Conservation (phyloP, 2,329 filamentous ascomycete species). For the Thermothelomyces thermophilus region DNA sequence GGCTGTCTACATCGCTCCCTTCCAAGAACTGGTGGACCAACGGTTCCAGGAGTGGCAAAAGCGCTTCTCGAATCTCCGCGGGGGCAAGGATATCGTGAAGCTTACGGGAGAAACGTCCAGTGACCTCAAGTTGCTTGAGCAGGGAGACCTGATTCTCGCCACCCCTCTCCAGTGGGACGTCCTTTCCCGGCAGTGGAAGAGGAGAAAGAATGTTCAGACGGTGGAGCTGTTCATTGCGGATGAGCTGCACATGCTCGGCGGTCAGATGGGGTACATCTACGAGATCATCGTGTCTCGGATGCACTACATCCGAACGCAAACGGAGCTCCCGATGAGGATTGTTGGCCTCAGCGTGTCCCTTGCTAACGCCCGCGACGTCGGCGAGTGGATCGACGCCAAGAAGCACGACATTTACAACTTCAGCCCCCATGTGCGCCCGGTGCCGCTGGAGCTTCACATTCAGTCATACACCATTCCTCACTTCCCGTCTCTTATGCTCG, state of each 20-base stretch:
- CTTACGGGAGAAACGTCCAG: slow-evolving; percentile 87
- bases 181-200: slow-evolving; percentile 90
- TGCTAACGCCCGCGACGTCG: slow-evolving; percentile 86
- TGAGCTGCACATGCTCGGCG: slow-evolving; percentile 88
- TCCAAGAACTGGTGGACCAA: slow-evolving; percentile 84
- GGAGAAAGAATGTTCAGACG: slow-evolving; percentile 88
- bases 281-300: slow-evolving; percentile 97
- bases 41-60: slow-evolving; percentile 79
- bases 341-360: slow-evolving; percentile 86
- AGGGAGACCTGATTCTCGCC: slow-evolving; percentile 81
- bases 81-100: slow-evolving; percentile 87
- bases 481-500: slow-evolving; percentile 95
- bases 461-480: slow-evolving; percentile 95
- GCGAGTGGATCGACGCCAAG: slow-evolving; percentile 95
- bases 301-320: slow-evolving; percentile 89
- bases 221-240: slow-evolving; percentile 91
- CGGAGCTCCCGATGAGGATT: slow-evolving; percentile 77
- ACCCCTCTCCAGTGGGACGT: slow-evolving; percentile 96
- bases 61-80: slow-evolving; percentile 63
- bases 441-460: slow-evolving; percentile 87
- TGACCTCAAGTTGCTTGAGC: slow-evolving; percentile 81
- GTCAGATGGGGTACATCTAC: slow-evolving; percentile 80
- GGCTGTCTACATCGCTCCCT: slow-evolving; percentile 89
- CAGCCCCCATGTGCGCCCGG: slow-evolving; percentile 80
- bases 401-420: slow-evolving; percentile 99